A percentile compares a stretch with the other conserved stretches of the same genome.
phyloP scores from a whole-genome alignment of 192 early-diverging fungal species.

The Lobosporangium transversale region DNA sequence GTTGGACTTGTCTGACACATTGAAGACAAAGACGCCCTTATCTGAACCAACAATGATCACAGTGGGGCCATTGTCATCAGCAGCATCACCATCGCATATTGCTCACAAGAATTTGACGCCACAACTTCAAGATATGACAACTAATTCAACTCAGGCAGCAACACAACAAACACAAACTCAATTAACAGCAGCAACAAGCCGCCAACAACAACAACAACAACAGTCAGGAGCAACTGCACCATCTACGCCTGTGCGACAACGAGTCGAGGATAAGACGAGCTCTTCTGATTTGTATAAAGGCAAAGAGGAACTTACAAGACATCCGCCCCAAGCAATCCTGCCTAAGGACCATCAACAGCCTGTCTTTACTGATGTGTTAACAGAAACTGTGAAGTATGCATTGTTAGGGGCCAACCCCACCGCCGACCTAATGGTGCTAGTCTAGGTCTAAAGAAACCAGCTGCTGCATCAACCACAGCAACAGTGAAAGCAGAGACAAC shows the following conservation, averaged over 20 bases:
- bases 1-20: neutral
- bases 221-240: neutral
- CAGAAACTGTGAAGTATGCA: no score
- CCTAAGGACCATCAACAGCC: slow-evolving; percentile 2
- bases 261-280: neutral
- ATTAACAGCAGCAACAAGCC: neutral
- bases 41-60: neutral
- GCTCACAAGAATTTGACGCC: neutral
- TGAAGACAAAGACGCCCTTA: neutral
- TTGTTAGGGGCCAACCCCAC: neutral
- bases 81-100: no score
- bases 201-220: slow-evolving; percentile 1
- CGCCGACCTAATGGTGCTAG: no score
- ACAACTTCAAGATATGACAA: no score
- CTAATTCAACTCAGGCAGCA: neutral
- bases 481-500: neutral
- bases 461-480: neutral
- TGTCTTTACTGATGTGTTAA: neutral
- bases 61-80: no score
- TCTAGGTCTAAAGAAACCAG: no score
- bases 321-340: slow-evolving; percentile 15
- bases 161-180: neutral
- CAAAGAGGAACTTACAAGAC: slow-evolving; percentile 11
- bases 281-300: neutral
- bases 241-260: neutral